Evolutionary conservation across 805 yeast genomes (phyloP), one percentile per base, ranked within the genome.

Genomic region (Blastobotrys terrestris): DNA sequence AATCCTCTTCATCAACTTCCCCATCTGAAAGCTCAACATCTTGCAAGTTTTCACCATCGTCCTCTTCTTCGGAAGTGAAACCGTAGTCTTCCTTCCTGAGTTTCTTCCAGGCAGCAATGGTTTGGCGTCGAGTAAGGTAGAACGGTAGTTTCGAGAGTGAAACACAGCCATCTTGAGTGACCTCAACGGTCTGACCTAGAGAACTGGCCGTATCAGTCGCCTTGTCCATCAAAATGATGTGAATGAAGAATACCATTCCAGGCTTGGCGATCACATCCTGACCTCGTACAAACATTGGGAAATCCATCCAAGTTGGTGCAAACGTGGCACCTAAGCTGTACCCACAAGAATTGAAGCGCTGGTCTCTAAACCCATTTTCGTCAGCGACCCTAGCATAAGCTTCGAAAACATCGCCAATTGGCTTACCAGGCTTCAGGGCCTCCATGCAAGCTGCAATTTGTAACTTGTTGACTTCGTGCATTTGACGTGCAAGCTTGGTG

Each of bases 281-380:
- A 21, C 52, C 52, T 31, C 52, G 18, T 3, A 50, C 52, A 50
- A 50, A 50, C 52, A 50, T 50, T 13, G 52, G 52, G 44, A 50
- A 50, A 48, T 50, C 52, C 52, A 50, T 50, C 52, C 52, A 50
- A 18, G 52, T 50, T 31, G 52, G 52, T 26, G 52, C 43, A 49
- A 50, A 50, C 8, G 52, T 50, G 2, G 52, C 52, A 8, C 52
- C 52, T 31, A 50, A 14, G 18, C 49, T 44, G 49, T 50, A 50
- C 5, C 52, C 52, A 21, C 52, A 50, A 18, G 52, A 50, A 19
- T 50, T 50, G 52, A 50, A 50, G 14, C 52, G 44, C 43, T 50
- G 52, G 44, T 50, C 52, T 22, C 48, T 26, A 48, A 50, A 50
- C 3, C 52, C 52, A 15, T 50, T 43, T 21, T 44, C 49, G 26